Evolutionary conservation across 129 eudicot species (phyloP), one percentile per base, ranked within the genome.

Genomic region (Solidago caesia): DNA sequence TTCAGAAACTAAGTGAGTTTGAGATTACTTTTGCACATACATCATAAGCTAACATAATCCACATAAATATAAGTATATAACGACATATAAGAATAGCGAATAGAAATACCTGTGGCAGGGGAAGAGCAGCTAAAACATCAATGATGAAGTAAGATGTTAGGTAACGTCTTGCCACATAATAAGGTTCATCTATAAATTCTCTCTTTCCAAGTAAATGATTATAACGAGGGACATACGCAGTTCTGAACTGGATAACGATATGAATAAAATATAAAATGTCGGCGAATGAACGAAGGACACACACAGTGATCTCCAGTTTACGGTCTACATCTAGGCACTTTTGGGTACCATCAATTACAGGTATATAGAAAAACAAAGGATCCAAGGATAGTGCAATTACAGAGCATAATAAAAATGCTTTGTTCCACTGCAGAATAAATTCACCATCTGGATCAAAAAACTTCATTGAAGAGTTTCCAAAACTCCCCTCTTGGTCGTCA

Each of bases 281-380:
- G 11, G 69, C 62, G 51, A 73, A 10, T 39, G 83, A 79, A 73
- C 79, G 75, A 68, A 80, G 83, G 48, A 74, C 25, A 49, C 82
- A 76, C 2, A 77, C 77, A 42, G 7, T 64, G 27, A 47, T 76
- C 55, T 55, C 73, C 65, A 84, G 61, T 7, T 47, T 80, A 5
- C 15, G 56, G 75, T 80, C 84, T 57, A 76, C 72, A 7, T 62
- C 74, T 7, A 84, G 79, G 58, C 87, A 84, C 8, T 84, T 75
- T 7, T 68, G 69, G 8, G 64, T 44, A 16, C 65, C 80, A 72
- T 84, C 68, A 55, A 79, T 55, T 43, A 72, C 29, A 43, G 84
- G 84, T 26, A 84, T 53, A 68, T 84, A 84, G 63, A 84, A 58
- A 76, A 84, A 84, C 51, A 84, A 62, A 14, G 84, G 87, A 46